A percentile compares a stretch with the other conserved stretches of the same genome.
phyloP scores from a whole-genome alignment of 2,329 filamentous ascomycete species.

The Simplicillium aogashimaense region DNA sequence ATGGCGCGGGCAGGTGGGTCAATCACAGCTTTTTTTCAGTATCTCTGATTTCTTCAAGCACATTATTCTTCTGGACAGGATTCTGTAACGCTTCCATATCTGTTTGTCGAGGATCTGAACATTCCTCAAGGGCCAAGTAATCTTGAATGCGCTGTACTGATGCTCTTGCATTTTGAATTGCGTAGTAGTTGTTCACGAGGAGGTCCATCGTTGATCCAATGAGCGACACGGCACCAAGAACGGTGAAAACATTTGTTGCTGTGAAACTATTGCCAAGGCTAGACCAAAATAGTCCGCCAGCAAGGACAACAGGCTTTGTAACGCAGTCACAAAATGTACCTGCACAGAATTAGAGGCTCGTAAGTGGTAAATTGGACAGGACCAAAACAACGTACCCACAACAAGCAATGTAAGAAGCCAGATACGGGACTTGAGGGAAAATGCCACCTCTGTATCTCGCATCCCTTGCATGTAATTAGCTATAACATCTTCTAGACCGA shows the following conservation, averaged over 20 bases:
- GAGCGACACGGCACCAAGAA: not conserved
- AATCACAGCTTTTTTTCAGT: no score
- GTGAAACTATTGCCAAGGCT: not conserved
- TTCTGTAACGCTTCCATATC: no score
- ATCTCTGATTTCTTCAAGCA: no score
- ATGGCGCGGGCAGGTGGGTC: no score
- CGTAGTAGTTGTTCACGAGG: not conserved
- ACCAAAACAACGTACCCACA: not conserved
- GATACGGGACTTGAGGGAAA: not conserved
- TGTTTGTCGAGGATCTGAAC: no score
- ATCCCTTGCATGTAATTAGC: not conserved
- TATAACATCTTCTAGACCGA: not conserved
- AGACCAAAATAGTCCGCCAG: not conserved
- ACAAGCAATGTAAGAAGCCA: not conserved
- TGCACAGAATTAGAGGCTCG: not conserved
- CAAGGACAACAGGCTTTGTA: not conserved
- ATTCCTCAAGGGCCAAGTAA: not conserved
- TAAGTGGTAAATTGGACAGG: not conserved
- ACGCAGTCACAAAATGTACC: not conserved
- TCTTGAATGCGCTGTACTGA: not conserved
- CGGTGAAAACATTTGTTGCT: not conserved
- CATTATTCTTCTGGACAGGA: no score
- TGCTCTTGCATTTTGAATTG: not conserved
- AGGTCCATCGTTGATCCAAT: not conserved
- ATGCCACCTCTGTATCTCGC: not conserved